Evolutionary conservation across 1,139 yeast species (phyloP).

Genomic region (Nakaseomyces delphensis): DNA sequence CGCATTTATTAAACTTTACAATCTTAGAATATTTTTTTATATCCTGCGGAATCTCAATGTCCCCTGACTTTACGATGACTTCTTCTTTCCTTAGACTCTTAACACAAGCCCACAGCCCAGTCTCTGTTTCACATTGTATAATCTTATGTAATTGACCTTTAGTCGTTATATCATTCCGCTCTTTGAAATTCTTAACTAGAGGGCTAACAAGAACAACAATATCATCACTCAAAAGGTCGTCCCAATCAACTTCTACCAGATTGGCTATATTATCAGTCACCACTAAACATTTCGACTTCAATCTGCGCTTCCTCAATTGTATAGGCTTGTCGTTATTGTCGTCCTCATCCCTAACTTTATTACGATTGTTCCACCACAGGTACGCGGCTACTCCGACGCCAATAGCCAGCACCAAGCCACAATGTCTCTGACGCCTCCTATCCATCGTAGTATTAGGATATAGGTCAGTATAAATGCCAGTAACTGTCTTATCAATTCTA

Average conservation of each 20-base stretch:
- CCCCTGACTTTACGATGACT: constrained; percentile 31
- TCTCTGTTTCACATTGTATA: constrained; percentile 34
- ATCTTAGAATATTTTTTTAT: constrained; percentile 27
- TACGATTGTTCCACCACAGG: neutral
- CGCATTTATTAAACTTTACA: constrained; percentile 12
- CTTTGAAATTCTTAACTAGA: constrained; percentile 9
- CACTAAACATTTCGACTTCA: constrained; percentile 14
- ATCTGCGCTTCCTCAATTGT: neutral
- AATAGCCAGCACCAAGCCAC: constrained; percentile 7
- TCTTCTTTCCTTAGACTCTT: constrained; percentile 34
- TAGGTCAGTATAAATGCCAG: too few relatives aligned
- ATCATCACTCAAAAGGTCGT: constrained; percentile 19
- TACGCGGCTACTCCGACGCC: constrained; percentile 9
- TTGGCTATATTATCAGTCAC: constrained; percentile 14
- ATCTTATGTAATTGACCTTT: constrained; percentile 24
- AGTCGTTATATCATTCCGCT: constrained; percentile 6
- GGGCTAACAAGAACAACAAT: constrained; percentile 23
- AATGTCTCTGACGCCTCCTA: constrained; percentile 1
- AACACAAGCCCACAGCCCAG: constrained; percentile 38
- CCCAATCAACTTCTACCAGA: constrained; percentile 18
- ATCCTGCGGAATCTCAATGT: constrained; percentile 30
- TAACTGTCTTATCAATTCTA: too few relatives aligned
- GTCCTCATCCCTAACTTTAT: too few relatives aligned
- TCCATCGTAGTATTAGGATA: neutral
- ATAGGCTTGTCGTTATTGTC: too few relatives aligned